Evolutionary conservation across 306 rosid genomes (phyloP), one percentile per base, ranked within the genome.

Genomic region (Prunus mira): DNA sequence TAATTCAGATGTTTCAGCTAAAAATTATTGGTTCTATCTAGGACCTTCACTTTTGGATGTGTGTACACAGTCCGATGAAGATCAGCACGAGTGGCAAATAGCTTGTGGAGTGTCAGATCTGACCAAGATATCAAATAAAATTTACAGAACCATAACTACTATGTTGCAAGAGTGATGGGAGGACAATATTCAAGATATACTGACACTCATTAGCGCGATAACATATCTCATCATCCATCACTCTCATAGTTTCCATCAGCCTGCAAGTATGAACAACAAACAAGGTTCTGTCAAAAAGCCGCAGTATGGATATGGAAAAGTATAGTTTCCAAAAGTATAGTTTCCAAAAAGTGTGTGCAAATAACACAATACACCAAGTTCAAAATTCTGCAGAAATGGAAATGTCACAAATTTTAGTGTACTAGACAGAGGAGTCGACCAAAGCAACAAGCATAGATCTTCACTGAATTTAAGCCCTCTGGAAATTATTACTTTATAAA

Each of bases 41-140:
- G 47, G 73, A 94, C 98, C 97, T 89, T 89, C 65, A 94, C 98
- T 94, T 95, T 95, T 32, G 98, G 81, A 81, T 95, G 97, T 1
- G 83, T 85, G 80, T 95, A 95, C 64, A 89, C 97, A 22, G 97
- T 95, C 75, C 97, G 88, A 79, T 90, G 84, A 78, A 95, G 86
- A 89, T 92, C 96, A 81, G 98, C 98, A 32, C 93, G 97, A 79
- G 96, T 92, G 78, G 91, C 75, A 79, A 95, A 92, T 78, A 95
- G 81, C 86, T 95, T 95, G 90, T 90, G 91, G 82, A 92, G 60
- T 50, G 96, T 91, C 78, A 89, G 91, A 85, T 90, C 97, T 94
- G 84, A 58, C 10, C 82, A 87, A 72, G 56, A 80, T 60, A 72
- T 61, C 76, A 79, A 78, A 76, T 49, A 75, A 79, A 72, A 72